phyloP scores from a whole-genome alignment of 2,329 filamentous ascomycete species.

The Ilyonectria sp. region DNA sequence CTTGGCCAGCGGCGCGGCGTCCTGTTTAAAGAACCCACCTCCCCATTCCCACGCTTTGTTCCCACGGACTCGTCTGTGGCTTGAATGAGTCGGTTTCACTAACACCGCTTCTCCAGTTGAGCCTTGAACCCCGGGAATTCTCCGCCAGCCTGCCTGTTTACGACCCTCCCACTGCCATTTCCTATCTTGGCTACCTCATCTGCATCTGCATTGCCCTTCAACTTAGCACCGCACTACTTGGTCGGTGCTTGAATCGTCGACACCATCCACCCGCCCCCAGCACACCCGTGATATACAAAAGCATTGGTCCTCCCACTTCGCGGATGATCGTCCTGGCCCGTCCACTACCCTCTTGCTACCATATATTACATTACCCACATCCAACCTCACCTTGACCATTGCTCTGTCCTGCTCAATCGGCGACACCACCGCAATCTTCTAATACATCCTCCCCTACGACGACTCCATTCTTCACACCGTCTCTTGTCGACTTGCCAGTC shows the following conservation, averaged over 20 bases:
- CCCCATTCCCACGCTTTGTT: conserved; percentile 46
- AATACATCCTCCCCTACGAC: not conserved
- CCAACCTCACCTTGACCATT: conserved; percentile 22
- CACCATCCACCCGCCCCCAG: conserved; percentile 45
- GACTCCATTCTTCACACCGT: not conserved
- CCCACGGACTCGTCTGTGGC: conserved; percentile 45
- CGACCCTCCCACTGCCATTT: conserved; percentile 53
- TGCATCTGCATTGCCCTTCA: conserved; percentile 55
- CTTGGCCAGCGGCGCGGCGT: conserved; percentile 19
- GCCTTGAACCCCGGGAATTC: conserved; percentile 47
- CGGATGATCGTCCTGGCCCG: conserved; percentile 33
- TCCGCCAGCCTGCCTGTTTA: conserved; percentile 46
- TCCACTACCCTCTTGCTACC: conserved; percentile 20
- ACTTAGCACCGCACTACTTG: conserved; percentile 40
- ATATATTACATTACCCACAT: conserved; percentile 21
- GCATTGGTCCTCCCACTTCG: conserved; percentile 44
- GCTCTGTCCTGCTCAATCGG: conserved; percentile 18
- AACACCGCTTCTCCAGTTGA: conserved; percentile 46
- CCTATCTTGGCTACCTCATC: conserved; percentile 57
- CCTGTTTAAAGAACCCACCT: conserved; percentile 41
- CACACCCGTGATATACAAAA: conserved; percentile 53
- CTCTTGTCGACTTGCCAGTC: not conserved
- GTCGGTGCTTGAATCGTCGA: conserved; percentile 41
- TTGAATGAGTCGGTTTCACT: conserved; percentile 49
- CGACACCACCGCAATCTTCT: not conserved